Base-by-base conservation (phyloP, 345 rosid genomes). In the Anacardium occidentale region DNA sequence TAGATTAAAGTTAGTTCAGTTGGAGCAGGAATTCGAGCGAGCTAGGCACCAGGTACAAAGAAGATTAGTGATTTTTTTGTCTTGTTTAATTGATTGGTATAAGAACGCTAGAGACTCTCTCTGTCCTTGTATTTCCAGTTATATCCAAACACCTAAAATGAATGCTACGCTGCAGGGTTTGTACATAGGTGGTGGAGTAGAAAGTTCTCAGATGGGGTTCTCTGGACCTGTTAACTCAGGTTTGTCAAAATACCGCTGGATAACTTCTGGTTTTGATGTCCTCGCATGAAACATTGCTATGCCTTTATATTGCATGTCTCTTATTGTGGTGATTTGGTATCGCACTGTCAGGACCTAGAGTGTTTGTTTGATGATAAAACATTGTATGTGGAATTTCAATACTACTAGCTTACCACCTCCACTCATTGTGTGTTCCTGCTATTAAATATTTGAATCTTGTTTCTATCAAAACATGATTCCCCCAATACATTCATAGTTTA, bases 11-110 rank as follows among this genome's bases (percentile, higher is more conserved):
- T 78, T 95, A 62, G 66, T 88, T 80, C 96, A 92, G 76, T 42
- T 95, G 82, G 98, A 95, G 82, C 96, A 90, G 79, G 97, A 92
- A 82, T 87, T 91, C 69, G 86, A 85, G 42, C 89, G 83, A 73
- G 85, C 90, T 53, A 88, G 92, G 76, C 97, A 91, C 71, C 97
- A 92, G 88, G 98, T 87, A 66, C 47, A 76, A 29, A 55, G 55
- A 76, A 15, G 62, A 64, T 62, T 47, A 10, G 32, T 52, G 54
- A 25, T 68, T 32, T 56, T 1, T 68, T 5, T 58, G 5, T 66
- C 4, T 68, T 37, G 10, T 20, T 21, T 34, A 32, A 44, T 66
- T 10, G 1, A 63, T 12, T 59, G 24, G 40, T 34, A 13, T 14
- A 18, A 13, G 44, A 37, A 40, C 13, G n/a, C 14, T 5, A 55